Evolutionary conservation across 2,329 filamentous ascomycete species (phyloP), one percentile per base, ranked within the genome.

Genomic region (Colletotrichum nymphaeae): DNA sequence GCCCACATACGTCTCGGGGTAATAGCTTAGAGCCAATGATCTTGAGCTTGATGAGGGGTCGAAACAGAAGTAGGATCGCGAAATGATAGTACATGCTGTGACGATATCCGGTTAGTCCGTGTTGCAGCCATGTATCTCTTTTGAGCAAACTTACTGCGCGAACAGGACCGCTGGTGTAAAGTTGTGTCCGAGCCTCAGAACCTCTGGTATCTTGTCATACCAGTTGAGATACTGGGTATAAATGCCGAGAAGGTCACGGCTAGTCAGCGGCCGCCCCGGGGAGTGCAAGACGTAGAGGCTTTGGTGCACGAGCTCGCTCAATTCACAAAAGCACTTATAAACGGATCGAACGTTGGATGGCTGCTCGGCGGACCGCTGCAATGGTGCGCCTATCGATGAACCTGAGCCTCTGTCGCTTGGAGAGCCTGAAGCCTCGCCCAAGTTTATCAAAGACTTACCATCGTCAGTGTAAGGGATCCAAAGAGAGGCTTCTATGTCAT

Each of bases 131-230:
- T 30, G 9, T 56, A 37, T 22, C 49, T 28, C 42, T n/a, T 7
- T 14, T 9, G 24, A 14, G 37, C 11, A 22, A 37, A 87, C 93
- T 86, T 85, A 94, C 93, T 95, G 93, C 49, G 93, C 88, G 74
- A 93, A 92, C 24, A 95, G 83, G 46, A 94, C 92, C 58, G 93
- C 91, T 12, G 93, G 93, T 3, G 93, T 92, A 65, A 93, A 93
- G 76, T 92, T 93, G 73, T 93, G 88, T 2, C 91, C 90, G 3
- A 94, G 81, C 26, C 88, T 86, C 63, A 95, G 84, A 2, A 90
- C 88, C 72, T 90, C 87, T 0, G 93, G 93, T 72, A 95, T 88
- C 30, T 84, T 85, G 70, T 90, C 89, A 79, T 94, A 94, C 93
- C 93, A 95, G 65, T 90, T 88, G 19, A 93, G 85, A 76, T 93